A percentile compares a stretch with the other conserved stretches of the same genome.
phyloP scores from a whole-genome alignment of 345 rosid genomes.

The Trapa bicornis region DNA sequence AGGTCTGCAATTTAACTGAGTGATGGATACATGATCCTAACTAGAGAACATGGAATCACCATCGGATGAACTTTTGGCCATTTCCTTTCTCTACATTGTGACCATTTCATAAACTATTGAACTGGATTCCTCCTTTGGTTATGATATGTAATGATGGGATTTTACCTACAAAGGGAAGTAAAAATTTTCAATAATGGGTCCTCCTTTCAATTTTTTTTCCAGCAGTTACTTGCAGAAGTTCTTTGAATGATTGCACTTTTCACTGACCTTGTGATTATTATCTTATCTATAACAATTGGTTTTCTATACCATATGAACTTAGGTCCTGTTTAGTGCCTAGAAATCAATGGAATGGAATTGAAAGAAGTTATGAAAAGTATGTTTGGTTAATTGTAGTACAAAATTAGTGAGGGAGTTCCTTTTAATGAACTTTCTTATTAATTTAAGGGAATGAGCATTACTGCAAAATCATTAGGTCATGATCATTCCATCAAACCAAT shows the following conservation, averaged over 20 bases:
- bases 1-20: not conserved
- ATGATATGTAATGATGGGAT: not conserved
- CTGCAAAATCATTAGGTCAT: no score
- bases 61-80: not conserved
- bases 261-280: not conserved
- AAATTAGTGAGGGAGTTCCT: no score
- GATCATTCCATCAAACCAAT: no score
- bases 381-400: not conserved
- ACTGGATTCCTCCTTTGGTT: not conserved
- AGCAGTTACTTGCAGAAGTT: not conserved
- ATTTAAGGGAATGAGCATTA: no score
- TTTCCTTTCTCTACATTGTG: not conserved
- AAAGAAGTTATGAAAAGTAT: not conserved
- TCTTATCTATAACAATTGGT: not conserved
- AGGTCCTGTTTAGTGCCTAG: not conserved
- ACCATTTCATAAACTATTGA: not conserved
- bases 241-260: not conserved
- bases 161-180: no score
- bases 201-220: not conserved
- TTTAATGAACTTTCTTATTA: no score
- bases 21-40: not conserved
- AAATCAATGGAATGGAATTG: no score
- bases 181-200: not conserved
- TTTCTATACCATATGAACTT: not conserved
- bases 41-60: not conserved